Evolutionary conservation across 139 green algal genomes (phyloP), one percentile per base, ranked within the genome.

Genomic region (Nannochloris sp.): DNA sequence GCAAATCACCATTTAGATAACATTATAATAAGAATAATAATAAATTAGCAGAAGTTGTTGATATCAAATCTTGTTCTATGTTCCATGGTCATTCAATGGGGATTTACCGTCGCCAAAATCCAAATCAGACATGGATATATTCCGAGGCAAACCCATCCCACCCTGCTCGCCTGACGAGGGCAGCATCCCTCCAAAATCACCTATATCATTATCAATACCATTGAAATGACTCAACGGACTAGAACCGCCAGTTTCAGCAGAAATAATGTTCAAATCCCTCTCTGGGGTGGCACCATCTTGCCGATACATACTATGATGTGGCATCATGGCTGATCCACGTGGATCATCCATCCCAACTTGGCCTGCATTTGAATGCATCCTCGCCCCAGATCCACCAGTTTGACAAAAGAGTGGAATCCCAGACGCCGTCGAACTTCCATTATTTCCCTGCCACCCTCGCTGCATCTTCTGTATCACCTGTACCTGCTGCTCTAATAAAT

Each of bases 401-500:
- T 43, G 24, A 23, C 71, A 64, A 56, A 76, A 76, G 0, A 76
- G 29, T n/a, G 70, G 70, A 44, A 76, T 72, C 54, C 70, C 70
- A 43, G 31, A 54, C 29, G 61, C 44, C 15, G 70, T 76, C 27
- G 46, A 46, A 56, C 24, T 57, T 11, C 19, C 61, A 24, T 44
- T 9, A 24, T 44, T 61, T 3, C 23, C 15, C 5, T 34, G 12
- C 67, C 71, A 76, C 4, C 60, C 60, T 5, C 40, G 55, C 61
- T 83, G 73, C 48, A 83, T 54, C 50, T 76, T 81, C 24, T 80
- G 60, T 44, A 82, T 62, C 75, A 86, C 24, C 40, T 44, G 43
- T 50, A 90, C 60, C 62, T 95, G 88, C 72, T 95, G 83, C 66
- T 94, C 83, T 56, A 94, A 70, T 8, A 96, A 77, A 70, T 92